Evolutionary conservation across 257 asterid genomes (phyloP), one percentile per base, ranked within the genome.

Genomic region (Buddleja alternifolia): DNA sequence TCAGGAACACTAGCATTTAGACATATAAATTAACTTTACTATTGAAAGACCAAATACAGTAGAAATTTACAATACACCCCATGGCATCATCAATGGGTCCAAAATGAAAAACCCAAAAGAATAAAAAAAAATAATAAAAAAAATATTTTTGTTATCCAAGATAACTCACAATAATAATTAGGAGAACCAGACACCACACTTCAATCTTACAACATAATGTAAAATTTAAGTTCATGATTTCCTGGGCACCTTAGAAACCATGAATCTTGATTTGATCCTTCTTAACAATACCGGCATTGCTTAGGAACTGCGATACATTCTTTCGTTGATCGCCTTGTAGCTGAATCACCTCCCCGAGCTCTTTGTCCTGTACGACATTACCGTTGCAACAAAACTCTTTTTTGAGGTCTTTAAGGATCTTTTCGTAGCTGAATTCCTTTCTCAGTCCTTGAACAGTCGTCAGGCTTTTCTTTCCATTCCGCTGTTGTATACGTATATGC

Each of bases 371-470:
- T 4, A 91, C 97, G 14, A 91, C 97, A 67, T 82, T 86, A 37
- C 96, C 97, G 81, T 91, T 88, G 85, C 97, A 91, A 68, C 96
- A 86, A 61, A 88, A 91, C 16, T 86, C 96, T 48, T 91, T 91
- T 42, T 91, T 91, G 56, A 91, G 82, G 52, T 82, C 86, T 51
- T 83, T 91, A 1, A 91, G 88, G 63, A 91, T 91, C 79, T 81
- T 91, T 32, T 83, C 90, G 88, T 86, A 86, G 84, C 93, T 91
- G 81, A 76, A 84, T 6, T 88, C 91, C 68, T 78, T 85, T 50
- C 54, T 83, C 85, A 91, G 78, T 6, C 96, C 96, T 45, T 89
- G 93, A 12, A 91, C 92, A 0, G 95, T 88, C 0, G 96, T 91
- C 81, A 88, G 45, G 67, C 88, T 83, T 67, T 91, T 91, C 77